Evolutionary conservation across 1,284 basidiomycete genomes (phyloP), one percentile per base, ranked within the genome.

Genomic region (Kalmanozyma brasiliensis): DNA sequence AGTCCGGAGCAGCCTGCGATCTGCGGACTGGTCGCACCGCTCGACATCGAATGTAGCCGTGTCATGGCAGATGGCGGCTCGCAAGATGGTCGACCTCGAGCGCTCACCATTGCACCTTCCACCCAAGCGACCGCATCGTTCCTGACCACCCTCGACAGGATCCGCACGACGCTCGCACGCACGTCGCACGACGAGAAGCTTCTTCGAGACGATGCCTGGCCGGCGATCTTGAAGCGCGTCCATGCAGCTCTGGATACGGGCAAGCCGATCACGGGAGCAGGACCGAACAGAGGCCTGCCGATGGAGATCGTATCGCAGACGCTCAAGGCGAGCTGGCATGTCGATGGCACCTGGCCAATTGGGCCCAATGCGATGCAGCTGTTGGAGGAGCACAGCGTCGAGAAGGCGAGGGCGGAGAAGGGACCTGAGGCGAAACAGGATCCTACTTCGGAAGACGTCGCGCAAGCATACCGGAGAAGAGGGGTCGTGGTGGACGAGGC

Each of bases 311-410:
- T 62, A 1, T 55, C 66, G 10, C 49, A 53, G 7, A 61, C 58
- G 14, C 36, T 71, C 19, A 71, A 71, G 33, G 57, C 62, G 1
- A 26, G 40, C 26, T 71, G 68, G 68, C 68, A 71, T 29, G 48
- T 46, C 8, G 68, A 71, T 46, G 58, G 52, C 1, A 71, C 62
- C 3, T 71, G 68, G 68, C 68, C 68, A 0, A 48, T 69, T 6
- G 66, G 66, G 1, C 52, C 58, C 0, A 56, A 63, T n/a, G 60
- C 59, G 0, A 32, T 48, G 40, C 33, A 59, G 32, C n/a, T 59
- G 51, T n/a, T 63, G 34, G 53, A 63, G 19, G 45, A 49, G 22
- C 59, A 62, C 35, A 56, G 35, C 11, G 35, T n/a, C 16, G 22
- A 52, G 19, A 42, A 38, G 17, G 36, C 36, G 7, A 13, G 13